Conservation (phyloP, 2,329 filamentous ascomycete species). For the Trichophyton mentagrophytes region DNA sequence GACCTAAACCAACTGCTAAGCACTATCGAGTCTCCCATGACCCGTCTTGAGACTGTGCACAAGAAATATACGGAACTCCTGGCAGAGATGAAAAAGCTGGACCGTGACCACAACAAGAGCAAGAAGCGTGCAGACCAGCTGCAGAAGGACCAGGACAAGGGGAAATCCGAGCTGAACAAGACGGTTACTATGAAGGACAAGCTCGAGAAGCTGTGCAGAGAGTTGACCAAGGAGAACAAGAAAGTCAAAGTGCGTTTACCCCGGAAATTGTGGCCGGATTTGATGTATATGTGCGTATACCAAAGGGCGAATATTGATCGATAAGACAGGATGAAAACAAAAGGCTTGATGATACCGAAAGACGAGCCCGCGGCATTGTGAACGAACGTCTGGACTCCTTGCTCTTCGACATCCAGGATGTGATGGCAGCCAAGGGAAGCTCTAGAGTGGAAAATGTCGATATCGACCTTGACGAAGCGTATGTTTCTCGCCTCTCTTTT, state of each 20-base stretch:
- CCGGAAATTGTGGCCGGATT: not conserved
- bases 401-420: conserved; percentile 72
- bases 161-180: conserved; percentile 77
- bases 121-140: conserved; percentile 89
- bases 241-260: conserved; percentile 67
- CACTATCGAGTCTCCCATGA: conserved; percentile 81
- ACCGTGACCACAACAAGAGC: conserved; percentile 87
- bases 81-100: conserved; percentile 87
- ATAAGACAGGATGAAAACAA: conserved; percentile 70
- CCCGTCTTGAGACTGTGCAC: conserved; percentile 79
- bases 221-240: conserved; percentile 94
- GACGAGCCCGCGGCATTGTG: conserved; percentile 66
- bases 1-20: conserved; percentile 74
- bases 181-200: conserved; percentile 88
- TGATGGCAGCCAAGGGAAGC: conserved; percentile 74
- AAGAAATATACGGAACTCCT: conserved; percentile 85
- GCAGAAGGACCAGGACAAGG: conserved; percentile 92
- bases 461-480: conserved; percentile 82
- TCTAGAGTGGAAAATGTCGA: conserved; percentile 69
- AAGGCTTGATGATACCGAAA: conserved; percentile 73
- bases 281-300: too few relatives aligned
- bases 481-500: conserved; percentile 25
- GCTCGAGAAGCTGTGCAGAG: conserved; percentile 86
- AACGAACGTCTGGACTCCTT: conserved; percentile 74
- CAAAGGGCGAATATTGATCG: conserved; percentile 8